Evolutionary conservation across 2,329 filamentous ascomycete genomes (phyloP).

Genomic region (Xylariomycetidae sp.): DNA sequence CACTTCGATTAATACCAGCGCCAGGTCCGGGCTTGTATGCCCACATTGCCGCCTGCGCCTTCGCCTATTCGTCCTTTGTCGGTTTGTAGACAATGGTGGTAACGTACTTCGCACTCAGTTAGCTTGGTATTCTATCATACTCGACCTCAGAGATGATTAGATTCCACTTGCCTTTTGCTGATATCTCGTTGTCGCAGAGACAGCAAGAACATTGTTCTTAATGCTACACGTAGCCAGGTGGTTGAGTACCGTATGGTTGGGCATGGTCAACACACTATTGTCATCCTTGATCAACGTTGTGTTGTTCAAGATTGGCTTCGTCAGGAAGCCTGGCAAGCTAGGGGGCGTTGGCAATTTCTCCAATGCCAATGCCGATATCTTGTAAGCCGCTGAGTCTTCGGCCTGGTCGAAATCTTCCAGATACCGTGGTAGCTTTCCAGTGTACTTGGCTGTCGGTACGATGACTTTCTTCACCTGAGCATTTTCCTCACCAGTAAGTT

Average conservation of each 20-base stretch:
- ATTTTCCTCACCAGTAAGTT: constrained; percentile 9
- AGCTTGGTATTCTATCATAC: too few relatives aligned
- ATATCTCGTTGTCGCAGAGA: constrained; percentile 95
- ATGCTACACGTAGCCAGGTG: constrained; percentile 97
- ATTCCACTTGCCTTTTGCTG: constrained; percentile 70
- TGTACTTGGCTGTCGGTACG: constrained; percentile 56
- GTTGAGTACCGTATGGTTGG: constrained; percentile 94
- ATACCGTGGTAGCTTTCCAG: constrained; percentile 72
- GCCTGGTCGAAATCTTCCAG: constrained; percentile 80
- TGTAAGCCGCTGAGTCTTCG: constrained; percentile 70
- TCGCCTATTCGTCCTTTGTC: too few relatives aligned
- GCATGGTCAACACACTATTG: constrained; percentile 93
- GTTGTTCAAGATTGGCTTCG: constrained; percentile 90
- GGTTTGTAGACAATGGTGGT: constrained; percentile 98
- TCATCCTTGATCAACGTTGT: constrained; percentile 93
- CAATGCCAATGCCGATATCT: constrained; percentile 67
- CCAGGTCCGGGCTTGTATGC: too few relatives aligned
- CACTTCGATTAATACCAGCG: background rate
- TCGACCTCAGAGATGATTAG: constrained; percentile 2
- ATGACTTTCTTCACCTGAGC: constrained; percentile 50
- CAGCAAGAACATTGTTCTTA: constrained; percentile 90
- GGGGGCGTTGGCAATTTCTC: constrained; percentile 79
- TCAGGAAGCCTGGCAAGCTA: constrained; percentile 80
- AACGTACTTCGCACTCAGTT: constrained; percentile 73
- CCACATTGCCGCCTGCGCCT: too few relatives aligned